Conservation (phyloP, 768 basidiomycete species). For the Neoboletus subvelutipes region DNA sequence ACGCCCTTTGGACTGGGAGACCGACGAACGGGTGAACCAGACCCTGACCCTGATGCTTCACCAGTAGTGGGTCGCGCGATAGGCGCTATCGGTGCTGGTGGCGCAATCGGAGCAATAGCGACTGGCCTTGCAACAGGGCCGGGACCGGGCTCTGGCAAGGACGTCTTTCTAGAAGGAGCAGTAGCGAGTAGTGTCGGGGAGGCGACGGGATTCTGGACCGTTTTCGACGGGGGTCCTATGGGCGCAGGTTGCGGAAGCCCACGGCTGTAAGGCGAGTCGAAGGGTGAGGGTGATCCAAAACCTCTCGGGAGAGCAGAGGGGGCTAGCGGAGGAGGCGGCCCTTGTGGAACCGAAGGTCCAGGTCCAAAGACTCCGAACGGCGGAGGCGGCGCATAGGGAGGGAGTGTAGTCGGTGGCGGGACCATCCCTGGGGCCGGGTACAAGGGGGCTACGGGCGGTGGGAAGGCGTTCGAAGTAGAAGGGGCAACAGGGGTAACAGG, state of each 20-base stretch:
- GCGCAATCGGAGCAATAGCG: slow-evolving; percentile 25
- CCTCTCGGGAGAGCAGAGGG: slow-evolving; percentile 55
- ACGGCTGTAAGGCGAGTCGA: slow-evolving; percentile 51
- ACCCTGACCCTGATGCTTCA: slow-evolving; percentile 50
- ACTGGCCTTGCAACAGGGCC: slow-evolving; percentile 59
- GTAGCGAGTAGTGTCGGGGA: slow-evolving; percentile 45
- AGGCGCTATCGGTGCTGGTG: slow-evolving; percentile 65
- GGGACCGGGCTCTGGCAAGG: slow-evolving; percentile 44
- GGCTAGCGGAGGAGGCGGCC: slow-evolving; percentile 45
- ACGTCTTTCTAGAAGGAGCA: slow-evolving; percentile 48
- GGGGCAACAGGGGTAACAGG: slow-evolving; percentile 44
- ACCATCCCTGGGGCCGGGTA: slow-evolving; percentile 45
- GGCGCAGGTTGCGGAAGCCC: slow-evolving; percentile 44
- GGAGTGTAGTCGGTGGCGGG: slow-evolving; percentile 44
- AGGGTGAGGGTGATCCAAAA: slow-evolving; percentile 51
- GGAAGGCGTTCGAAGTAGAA: slow-evolving; percentile 36
- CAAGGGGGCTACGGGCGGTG: slow-evolving; percentile 48
- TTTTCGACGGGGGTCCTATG: slow-evolving; percentile 54
- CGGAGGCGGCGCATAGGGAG: slow-evolving; percentile 54
- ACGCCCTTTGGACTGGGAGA: slow-evolving; percentile 62
- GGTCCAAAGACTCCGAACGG: slow-evolving; percentile 51
- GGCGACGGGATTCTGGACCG: slow-evolving; percentile 33
- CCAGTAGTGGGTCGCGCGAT: slow-evolving; percentile 51
- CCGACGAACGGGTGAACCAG: slow-evolving; percentile 54
- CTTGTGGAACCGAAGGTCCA: slow-evolving; percentile 44